A percentile compares a stretch with the other conserved stretches of the same genome.
These are phyloP conservation scores for Areca catechu DNA, from an alignment of 176 grass and related monocot species.

Conservation along the genomic window DNA sequence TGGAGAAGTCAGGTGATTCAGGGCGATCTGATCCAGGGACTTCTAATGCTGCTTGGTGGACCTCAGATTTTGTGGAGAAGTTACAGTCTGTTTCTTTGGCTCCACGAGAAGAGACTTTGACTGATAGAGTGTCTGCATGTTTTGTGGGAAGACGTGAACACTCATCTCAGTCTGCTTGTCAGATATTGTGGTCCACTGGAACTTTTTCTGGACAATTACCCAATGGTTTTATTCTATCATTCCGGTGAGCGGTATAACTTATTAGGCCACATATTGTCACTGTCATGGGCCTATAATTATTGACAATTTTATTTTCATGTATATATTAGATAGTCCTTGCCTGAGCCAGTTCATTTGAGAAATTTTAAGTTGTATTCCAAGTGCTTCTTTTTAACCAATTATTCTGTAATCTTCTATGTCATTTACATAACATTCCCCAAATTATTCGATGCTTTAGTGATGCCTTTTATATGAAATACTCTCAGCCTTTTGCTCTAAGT, in stretches of 20 bases:
- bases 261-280: too few relatives aligned
- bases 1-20: conserved; percentile 57
- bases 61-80: conserved; percentile 62
- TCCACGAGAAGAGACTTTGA: conserved; percentile 40
- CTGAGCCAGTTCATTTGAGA: too few relatives aligned
- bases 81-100: conserved; percentile 74
- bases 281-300: too few relatives aligned
- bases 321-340: too few relatives aligned
- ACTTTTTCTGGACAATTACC: conserved; percentile 73
- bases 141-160: conserved; percentile 22
- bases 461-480: too few relatives aligned
- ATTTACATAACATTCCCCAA: too few relatives aligned
- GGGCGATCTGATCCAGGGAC: conserved; percentile 49
- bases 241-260: conserved; percentile 45
- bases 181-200: conserved; percentile 85
- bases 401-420: too few relatives aligned
- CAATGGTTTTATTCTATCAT: conserved; percentile 97
- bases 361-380: too few relatives aligned
- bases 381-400: too few relatives aligned
- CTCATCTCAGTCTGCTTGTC: conserved; percentile 64
- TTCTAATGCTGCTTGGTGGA: conserved; percentile 65
- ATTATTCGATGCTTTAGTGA: too few relatives aligned
- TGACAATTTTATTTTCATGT: too few relatives aligned
- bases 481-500: too few relatives aligned
- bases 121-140: conserved; percentile 33